Evolutionary conservation across 495 filamentous ascomycete genomes (phyloP).

Genomic region (Penicillium taxi): DNA sequence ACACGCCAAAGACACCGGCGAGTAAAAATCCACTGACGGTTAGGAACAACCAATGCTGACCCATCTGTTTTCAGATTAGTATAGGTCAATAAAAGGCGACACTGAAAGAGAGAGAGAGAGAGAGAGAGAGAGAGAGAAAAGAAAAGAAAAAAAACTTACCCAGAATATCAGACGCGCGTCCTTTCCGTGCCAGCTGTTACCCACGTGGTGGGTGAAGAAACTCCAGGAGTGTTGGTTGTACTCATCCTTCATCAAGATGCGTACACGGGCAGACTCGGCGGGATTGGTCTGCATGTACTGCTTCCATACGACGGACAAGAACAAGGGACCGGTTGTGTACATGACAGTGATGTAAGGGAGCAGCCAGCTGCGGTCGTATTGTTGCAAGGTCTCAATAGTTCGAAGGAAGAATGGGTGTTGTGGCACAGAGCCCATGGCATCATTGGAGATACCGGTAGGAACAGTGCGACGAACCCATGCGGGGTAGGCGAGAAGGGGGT

Average conservation of each 20-base stretch:
- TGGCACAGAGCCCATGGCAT: constrained; percentile 74
- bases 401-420: constrained; percentile 76
- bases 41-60: constrained; percentile 64
- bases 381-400: constrained; percentile 60
- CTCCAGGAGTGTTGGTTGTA: constrained; percentile 65
- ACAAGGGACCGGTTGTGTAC: constrained; percentile 79
- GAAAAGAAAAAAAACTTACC: constrained; percentile 35
- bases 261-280: constrained; percentile 37
- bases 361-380: constrained; percentile 67
- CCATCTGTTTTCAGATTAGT: constrained; percentile 41
- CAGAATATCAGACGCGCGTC: constrained; percentile 74
- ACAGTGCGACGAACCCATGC: constrained; percentile 74
- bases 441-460: constrained; percentile 83
- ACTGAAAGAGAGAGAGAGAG: background rate
- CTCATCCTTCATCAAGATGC: constrained; percentile 55
- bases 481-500: constrained; percentile 72
- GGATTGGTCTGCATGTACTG: constrained; percentile 51
- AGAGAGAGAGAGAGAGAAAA: too few species aligned
- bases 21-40: constrained; percentile 56
- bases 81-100: background rate
- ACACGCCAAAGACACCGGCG: constrained; percentile 48
- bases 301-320: constrained; percentile 79
- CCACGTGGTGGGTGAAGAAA: constrained; percentile 69
- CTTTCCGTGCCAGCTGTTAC: constrained; percentile 69
- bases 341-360: constrained; percentile 86